Percentiles rank a stretch among this genome's conserved stretches.
Conservation (phyloP, 495 filamentous ascomycete genomes). For the Annulohypoxylon nitens region DNA sequence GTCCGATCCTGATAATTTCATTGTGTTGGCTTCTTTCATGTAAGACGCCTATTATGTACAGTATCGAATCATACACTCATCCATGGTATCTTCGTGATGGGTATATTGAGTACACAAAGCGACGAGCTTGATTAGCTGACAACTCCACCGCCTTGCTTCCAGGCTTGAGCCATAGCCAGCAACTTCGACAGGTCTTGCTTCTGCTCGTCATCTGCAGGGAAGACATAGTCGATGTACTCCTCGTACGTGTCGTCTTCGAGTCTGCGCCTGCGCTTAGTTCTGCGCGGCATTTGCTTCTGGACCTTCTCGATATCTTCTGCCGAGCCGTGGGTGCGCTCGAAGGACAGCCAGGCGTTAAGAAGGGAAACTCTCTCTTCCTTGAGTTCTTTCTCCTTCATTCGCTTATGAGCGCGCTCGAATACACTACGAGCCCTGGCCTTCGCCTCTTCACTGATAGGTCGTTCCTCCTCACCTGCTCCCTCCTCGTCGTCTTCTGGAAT, state of each 20-base stretch:
- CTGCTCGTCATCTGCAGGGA: constrained; percentile 94
- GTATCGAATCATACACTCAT: constrained; percentile 16
- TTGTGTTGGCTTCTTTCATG: constrained; percentile 13
- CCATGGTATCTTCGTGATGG: constrained; percentile 8
- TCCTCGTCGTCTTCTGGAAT: constrained; percentile 73
- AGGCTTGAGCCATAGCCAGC: constrained; percentile 85
- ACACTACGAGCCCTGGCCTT: constrained; percentile 83
- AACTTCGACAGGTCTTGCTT: constrained; percentile 86
- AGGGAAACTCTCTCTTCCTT: constrained; percentile 93
- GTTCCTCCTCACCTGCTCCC: constrained; percentile 68
- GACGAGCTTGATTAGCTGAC: constrained; percentile 33
- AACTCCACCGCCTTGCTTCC: constrained; percentile 75
- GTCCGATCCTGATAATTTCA: background rate
- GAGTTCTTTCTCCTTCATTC: constrained; percentile 91
- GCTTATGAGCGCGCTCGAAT: constrained; percentile 88
- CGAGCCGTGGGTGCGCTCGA: constrained; percentile 86
- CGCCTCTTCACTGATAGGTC: constrained; percentile 82
- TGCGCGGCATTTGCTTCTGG: constrained; percentile 91
- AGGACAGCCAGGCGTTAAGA: constrained; percentile 90
- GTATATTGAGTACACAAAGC: constrained; percentile 11
- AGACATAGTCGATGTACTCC: constrained; percentile 97
- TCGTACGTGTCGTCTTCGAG: constrained; percentile 95
- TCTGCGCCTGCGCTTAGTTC: constrained; percentile 93
- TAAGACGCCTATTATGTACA: constrained; percentile 34
- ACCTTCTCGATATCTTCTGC: constrained; percentile 84